A percentile compares a stretch with the other conserved stretches of the same genome.
Evolutionary conservation across 257 asterid genomes (phyloP).

Genomic region (Solanum chiquidenum): DNA sequence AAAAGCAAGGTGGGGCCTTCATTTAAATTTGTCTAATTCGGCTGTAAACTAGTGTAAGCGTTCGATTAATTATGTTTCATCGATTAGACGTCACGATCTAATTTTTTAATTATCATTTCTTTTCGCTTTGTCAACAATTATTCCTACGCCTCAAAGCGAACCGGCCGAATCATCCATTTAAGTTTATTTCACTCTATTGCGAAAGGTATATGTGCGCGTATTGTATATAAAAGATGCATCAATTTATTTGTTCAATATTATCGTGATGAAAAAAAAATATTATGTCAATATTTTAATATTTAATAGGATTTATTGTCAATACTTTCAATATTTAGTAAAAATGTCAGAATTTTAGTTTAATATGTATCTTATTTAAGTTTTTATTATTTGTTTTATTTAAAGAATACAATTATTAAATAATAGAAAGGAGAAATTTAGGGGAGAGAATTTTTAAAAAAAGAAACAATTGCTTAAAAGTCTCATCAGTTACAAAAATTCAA

Average conservation of each 20-base stretch:
- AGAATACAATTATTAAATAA: no score
- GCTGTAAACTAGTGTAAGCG: background rate
- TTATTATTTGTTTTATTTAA: no score
- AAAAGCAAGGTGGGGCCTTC: background rate
- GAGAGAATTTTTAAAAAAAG: no score
- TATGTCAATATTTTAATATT: no score
- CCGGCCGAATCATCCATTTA: background rate
- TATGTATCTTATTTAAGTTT: no score
- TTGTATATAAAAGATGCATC: background rate
- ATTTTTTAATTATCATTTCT: background rate
- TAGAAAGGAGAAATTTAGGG: no score
- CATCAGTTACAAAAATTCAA: no score
- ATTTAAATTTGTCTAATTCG: background rate
- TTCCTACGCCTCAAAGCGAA: background rate
- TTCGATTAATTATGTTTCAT: background rate
- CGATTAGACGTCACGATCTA: background rate
- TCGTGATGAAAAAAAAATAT: background rate
- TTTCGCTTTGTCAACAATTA: background rate
- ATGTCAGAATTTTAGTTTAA: no score
- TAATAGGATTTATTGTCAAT: no score
- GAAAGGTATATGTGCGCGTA: background rate
- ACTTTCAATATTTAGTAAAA: no score
- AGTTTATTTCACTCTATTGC: background rate
- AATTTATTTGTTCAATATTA: background rate
- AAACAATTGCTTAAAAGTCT: no score